Evolutionary conservation across 1,284 basidiomycete species (phyloP), one percentile per base, ranked within the genome.

Genomic region (Thecaphora thlaspeos): DNA sequence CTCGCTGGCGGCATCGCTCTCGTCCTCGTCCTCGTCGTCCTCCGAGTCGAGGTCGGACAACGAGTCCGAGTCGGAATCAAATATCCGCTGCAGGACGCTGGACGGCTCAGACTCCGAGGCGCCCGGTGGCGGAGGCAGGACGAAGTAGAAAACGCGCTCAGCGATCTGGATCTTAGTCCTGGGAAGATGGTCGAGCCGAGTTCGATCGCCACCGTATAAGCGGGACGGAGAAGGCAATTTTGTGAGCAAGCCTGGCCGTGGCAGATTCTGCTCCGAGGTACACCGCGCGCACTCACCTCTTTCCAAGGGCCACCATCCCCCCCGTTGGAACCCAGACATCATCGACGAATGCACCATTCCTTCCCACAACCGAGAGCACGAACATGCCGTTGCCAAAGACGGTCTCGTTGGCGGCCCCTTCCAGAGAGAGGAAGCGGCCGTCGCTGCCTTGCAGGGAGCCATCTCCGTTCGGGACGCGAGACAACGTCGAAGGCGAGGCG

Each of bases 101-200:
- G 40, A 44, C 49, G 18, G 48, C 55, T 40, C 45, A 46, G 38
- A 61, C 48, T 44, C 54, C 44, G 41, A 51, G 61, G 44, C 52
- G 17, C 40, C 49, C 0, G 57, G 51, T 24, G 53, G 52, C 3
- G 32, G 82, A 18, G 91, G 93, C 11, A 96, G 85, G 48, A 95
- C 86, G 79, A 97, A 99, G 77, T 93, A 89, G 80, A 99, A 99
- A 46, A 91, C 93, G 50, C 94, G 88, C 41, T 94, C 94, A 28
- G 94, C 91, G 71, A 99, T 98, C 81, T 97, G 95, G 68, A 99
- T 94, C 80, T 93, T 91, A 49, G 95, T 94, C 75, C 94, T 96
- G 26, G n/a, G n/a, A n/a, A n/a, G n/a, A n/a, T n/a, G n/a, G n/a
- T n/a, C n/a, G n/a, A n/a, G n/a, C n/a, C n/a, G n/a, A n/a, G n/a